A percentile compares a stretch with the other conserved stretches of the same genome.
phyloP scores from a whole-genome alignment of 2,329 filamentous ascomycete species.

The Trichothecium roseum region DNA sequence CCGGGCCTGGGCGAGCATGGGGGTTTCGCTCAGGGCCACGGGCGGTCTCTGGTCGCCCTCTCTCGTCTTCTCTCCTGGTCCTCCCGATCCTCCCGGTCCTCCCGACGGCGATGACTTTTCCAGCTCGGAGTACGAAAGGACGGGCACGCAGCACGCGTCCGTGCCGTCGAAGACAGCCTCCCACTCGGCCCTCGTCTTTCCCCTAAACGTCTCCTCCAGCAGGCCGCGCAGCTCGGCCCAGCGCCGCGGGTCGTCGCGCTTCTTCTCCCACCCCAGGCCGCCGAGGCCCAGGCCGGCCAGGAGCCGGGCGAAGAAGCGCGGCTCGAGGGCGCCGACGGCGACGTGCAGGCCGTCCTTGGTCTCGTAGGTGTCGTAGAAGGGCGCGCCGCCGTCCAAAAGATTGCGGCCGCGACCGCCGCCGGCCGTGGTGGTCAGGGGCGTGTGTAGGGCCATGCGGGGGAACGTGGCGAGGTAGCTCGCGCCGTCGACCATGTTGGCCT shows the following conservation, averaged over 20 bases:
- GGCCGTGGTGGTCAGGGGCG: slow-evolving; percentile 55
- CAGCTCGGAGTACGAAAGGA: slow-evolving; percentile 66
- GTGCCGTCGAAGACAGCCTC: slow-evolving; percentile 78
- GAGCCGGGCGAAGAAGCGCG: slow-evolving; percentile 67
- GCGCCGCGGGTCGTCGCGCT: slow-evolving; percentile 45
- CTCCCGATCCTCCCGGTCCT: too few species aligned
- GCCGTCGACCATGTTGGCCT: slow-evolving; percentile 96
- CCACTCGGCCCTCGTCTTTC: slow-evolving; percentile 68
- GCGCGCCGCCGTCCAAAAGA: slow-evolving; percentile 71
- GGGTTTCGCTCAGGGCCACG: slow-evolving; percentile 60
- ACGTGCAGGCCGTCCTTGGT: slow-evolving; percentile 71
- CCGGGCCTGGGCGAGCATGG: slow-evolving; percentile 51
- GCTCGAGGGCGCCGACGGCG: slow-evolving; percentile 85
- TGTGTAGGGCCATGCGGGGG: slow-evolving; percentile 57
- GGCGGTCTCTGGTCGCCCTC: slow-evolving; percentile 62
- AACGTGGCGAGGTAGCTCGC: slow-evolving; percentile 69
- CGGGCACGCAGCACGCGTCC: slow-evolving; percentile 87
- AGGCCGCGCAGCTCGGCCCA: slow-evolving; percentile 58
- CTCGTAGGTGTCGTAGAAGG: slow-evolving; percentile 84
- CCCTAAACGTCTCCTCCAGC: slow-evolving; percentile 55
- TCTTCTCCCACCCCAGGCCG: slow-evolving; percentile 36
- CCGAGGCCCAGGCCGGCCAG: slow-evolving; percentile 55
- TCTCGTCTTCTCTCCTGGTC: too few species aligned
- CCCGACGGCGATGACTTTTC: slow-evolving; percentile 36
- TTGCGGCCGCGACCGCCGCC: slow-evolving; percentile 59